Evolutionary conservation across 1,284 basidiomycete species (phyloP).

Genomic region (Cutaneotrichosporon cutaneum): DNA sequence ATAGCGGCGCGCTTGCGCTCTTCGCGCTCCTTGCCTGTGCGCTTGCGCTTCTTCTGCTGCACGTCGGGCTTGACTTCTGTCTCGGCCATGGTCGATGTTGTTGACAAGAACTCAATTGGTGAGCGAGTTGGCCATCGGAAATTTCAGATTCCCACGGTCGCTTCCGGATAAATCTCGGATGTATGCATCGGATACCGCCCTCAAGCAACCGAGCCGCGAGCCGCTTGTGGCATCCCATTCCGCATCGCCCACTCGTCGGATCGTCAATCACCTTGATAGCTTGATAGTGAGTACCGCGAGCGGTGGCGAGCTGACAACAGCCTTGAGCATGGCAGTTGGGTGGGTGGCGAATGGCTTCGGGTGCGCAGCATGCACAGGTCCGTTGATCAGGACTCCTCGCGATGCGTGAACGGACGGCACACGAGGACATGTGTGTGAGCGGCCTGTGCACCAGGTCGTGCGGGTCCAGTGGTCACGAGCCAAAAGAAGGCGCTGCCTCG

Average conservation of each 20-base stretch:
- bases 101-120: background rate
- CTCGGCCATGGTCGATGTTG: constrained; percentile 14
- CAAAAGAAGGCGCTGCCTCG: background rate
- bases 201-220: no score
- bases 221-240: no score
- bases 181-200: no score
- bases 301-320: no score
- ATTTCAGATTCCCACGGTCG: constrained; percentile 25
- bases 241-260: no score
- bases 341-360: no score
- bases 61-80: background rate
- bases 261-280: no score
- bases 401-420: background rate
- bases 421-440: background rate
- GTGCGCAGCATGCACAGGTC: no score
- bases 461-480: background rate
- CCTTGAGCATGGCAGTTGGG: no score
- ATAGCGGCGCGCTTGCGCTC: constrained; percentile 45
- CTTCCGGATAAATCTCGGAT: background rate
- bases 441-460: background rate
- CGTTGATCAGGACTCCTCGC: no score
- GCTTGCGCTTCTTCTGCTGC: constrained; percentile 46
- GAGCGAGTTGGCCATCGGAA: constrained; percentile 2
- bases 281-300: no score
- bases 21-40: constrained; percentile 50